These are phyloP conservation scores for Tubosaeta sp. DNA, from an alignment of 768 basidiomycete species.

Conservation along the genomic window DNA sequence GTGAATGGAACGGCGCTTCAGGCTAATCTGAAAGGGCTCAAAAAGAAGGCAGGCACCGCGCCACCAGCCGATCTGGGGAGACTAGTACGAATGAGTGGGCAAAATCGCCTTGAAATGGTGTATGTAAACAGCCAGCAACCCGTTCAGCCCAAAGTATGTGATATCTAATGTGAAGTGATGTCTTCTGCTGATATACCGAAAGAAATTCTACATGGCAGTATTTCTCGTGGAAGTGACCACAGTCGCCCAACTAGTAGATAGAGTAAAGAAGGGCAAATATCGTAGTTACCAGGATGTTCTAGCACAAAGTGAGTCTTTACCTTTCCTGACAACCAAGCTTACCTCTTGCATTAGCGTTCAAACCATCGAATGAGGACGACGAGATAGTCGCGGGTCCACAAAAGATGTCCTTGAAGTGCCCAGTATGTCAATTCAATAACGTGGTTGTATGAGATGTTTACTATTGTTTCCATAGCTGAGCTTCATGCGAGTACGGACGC, in stretches of 20 bases:
- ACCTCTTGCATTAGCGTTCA: constrained; percentile 45
- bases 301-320: constrained; percentile 53
- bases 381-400: constrained; percentile 89
- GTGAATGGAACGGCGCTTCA: constrained; percentile 66
- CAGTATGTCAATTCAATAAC: constrained; percentile 50
- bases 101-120: constrained; percentile 79
- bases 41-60: constrained; percentile 92
- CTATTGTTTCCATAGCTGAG: constrained; percentile 52
- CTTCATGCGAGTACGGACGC: constrained; percentile 77
- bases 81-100: constrained; percentile 35
- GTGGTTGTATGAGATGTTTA: neutral
- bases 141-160: constrained; percentile 60
- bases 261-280: constrained; percentile 64
- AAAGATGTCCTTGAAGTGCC: constrained; percentile 90
- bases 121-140: constrained; percentile 88
- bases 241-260: constrained; percentile 65
- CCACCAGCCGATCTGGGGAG: constrained; percentile 75
- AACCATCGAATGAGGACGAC: constrained; percentile 66
- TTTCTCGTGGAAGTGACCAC: constrained; percentile 79
- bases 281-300: constrained; percentile 60
- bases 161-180: neutral
- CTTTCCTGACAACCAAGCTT: neutral
- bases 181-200: constrained; percentile 43
- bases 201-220: constrained; percentile 87
- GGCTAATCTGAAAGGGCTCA: constrained; percentile 84